These are phyloP conservation scores for Acacia crassicarpa DNA, from an alignment of 306 rosid species.

Conservation along the genomic window DNA sequence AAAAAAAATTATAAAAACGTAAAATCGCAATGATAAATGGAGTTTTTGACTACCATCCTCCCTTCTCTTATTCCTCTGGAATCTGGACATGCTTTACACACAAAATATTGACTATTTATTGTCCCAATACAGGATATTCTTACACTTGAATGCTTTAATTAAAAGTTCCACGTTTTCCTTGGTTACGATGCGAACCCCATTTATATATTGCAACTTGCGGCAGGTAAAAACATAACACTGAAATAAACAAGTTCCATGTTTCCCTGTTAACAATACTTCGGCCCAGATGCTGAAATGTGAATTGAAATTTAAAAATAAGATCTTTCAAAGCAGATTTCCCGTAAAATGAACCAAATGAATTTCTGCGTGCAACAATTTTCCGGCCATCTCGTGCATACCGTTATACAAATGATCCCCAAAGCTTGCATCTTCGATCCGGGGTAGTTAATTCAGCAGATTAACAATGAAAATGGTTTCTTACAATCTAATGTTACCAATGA, in stretches of 20 bases:
- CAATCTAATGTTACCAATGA: conserved; percentile 36
- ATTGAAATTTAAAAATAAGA: background rate
- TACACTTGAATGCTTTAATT: background rate
- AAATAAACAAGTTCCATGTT: no score
- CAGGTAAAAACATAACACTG: background rate
- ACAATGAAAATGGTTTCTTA: conserved; percentile 39
- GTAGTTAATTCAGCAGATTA: conserved; percentile 38
- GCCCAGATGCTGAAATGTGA: no score
- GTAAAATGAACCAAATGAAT: background rate
- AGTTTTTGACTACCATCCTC: no score
- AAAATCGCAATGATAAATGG: no score
- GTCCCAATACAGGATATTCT: background rate
- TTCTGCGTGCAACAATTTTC: background rate
- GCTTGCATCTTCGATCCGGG: conserved; percentile 20
- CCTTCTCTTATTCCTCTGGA: no score
- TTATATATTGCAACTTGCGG: background rate
- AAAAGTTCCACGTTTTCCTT: background rate
- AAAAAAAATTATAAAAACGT: no score
- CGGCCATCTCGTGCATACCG: background rate
- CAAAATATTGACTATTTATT: no score
- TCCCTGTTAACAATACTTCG: background rate
- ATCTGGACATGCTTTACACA: no score
- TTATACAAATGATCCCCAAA: background rate
- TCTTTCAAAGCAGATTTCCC: background rate
- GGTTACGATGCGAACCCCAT: background rate